Percentiles rank a stretch among this genome's conserved stretches.
These are phyloP conservation scores for Casuarina equisetifolia DNA, from an alignment of 306 rosid species.

Conservation along the genomic window DNA sequence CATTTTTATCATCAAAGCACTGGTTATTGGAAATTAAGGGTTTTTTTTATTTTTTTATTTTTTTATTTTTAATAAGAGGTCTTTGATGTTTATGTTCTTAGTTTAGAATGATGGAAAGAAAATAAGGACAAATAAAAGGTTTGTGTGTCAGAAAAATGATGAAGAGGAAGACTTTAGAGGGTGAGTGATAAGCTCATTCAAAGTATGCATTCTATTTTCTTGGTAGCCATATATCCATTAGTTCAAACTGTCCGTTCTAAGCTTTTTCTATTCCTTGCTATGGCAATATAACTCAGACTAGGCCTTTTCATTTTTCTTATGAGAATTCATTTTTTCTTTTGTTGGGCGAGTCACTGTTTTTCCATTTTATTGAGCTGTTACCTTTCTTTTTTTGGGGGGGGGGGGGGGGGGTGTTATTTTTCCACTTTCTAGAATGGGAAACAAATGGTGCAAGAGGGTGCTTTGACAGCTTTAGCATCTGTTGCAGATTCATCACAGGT, in stretches of 20 bases:
- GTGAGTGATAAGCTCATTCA: background rate
- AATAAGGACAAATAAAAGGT: background rate
- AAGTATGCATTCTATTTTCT: background rate
- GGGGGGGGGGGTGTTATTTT: background rate
- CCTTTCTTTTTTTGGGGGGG: background rate
- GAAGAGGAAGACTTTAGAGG: background rate
- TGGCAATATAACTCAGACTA: background rate
- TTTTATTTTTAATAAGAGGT: background rate
- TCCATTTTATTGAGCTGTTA: background rate
- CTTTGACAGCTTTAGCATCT: conserved; percentile 74
- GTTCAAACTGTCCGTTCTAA: background rate
- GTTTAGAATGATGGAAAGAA: background rate
- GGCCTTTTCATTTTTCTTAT: background rate
- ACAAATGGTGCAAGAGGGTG: conserved; percentile 79
- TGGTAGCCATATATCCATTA: background rate
- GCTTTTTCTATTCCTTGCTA: background rate
- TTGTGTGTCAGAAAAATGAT: background rate
- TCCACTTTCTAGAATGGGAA: conserved; percentile 52
- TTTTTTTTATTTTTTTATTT: no score
- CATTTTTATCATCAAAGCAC: background rate
- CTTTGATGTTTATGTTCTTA: background rate
- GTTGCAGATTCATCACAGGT: conserved; percentile 89
- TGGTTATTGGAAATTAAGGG: conserved; percentile 1
- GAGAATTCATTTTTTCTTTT: conserved; percentile 1
- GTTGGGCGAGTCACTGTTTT: background rate